Percentiles rank a stretch among this genome's conserved stretches.
Conservation (phyloP, 345 rosid genomes). For the Raphanus sativus region DNA sequence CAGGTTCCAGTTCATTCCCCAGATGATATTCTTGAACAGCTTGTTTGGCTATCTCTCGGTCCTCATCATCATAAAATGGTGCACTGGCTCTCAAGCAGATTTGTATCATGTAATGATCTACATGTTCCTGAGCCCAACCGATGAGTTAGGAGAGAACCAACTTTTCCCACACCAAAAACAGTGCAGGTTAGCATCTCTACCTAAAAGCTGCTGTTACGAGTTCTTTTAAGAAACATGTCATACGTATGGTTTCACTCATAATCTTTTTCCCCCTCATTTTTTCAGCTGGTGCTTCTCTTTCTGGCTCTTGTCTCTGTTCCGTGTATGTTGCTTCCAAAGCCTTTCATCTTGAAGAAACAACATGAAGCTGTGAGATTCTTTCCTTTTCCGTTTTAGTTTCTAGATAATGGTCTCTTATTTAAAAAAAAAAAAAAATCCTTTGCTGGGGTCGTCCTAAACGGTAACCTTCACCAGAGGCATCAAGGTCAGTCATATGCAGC, state of each 20-base stretch:
- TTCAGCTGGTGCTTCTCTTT: slow-evolving; percentile 64
- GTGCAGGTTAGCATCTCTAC: slow-evolving; percentile 58
- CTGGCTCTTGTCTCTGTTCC: slow-evolving; percentile 91
- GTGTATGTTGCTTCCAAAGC: slow-evolving; percentile 96
- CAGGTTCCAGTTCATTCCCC: slow-evolving; percentile 98
- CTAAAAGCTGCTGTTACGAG: slow-evolving; percentile 10
- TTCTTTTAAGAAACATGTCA: neutral
- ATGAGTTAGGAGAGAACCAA: slow-evolving; percentile 86
- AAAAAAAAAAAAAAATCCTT: too few relatives aligned
- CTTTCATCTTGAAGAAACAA: slow-evolving; percentile 85
- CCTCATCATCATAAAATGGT: slow-evolving; percentile 85
- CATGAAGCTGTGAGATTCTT: slow-evolving; percentile 59
- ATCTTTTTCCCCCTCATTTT: slow-evolving; percentile 1
- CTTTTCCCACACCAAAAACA: slow-evolving; percentile 72
- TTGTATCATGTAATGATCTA: slow-evolving; percentile 86
- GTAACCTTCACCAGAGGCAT: slow-evolving; percentile 62
- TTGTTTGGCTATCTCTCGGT: slow-evolving; percentile 88
- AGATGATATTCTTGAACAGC: slow-evolving; percentile 83
- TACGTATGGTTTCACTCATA: neutral
- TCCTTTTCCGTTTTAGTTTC: neutral
- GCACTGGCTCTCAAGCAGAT: slow-evolving; percentile 92
- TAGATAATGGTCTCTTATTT: neutral
- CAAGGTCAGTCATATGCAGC: slow-evolving; percentile 71
- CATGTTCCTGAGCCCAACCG: slow-evolving; percentile 97
- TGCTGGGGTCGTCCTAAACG: neutral